Evolutionary conservation across 2,329 filamentous ascomycete genomes (phyloP).

Genomic region (Escovopsis sp.): DNA sequence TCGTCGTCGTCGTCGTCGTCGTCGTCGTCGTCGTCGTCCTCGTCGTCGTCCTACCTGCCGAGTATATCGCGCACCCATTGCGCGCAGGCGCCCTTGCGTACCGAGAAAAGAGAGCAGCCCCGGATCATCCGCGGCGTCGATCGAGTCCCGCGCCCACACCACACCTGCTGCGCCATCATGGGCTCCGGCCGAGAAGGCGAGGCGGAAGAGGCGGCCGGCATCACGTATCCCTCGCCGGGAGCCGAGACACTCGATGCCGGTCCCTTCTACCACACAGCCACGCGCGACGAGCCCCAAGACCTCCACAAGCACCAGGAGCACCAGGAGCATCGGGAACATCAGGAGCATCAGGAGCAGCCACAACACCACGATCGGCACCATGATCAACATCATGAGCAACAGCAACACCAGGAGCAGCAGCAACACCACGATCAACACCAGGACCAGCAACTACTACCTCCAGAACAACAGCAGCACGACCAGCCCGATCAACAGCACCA

Average conservation of each 20-base stretch:
- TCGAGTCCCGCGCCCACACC: too few species aligned
- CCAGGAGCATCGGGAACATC: conserved; percentile 9
- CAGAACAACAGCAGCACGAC: conserved; percentile 5
- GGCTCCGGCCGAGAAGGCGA: conserved; percentile 19
- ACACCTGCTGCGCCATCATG: too few species aligned
- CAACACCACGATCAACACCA: conserved; percentile 7
- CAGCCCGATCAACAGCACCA: conserved; percentile 9
- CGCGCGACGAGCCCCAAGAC: conserved; percentile 19
- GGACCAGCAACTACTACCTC: too few species aligned
- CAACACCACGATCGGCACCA: conserved; percentile 11
- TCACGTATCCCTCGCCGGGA: conserved; percentile 31
- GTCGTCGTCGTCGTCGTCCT: too few species aligned
- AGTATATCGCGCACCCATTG: too few species aligned
- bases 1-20: too few species aligned
- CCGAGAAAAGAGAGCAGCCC: too few species aligned
- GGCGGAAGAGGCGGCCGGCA: conserved; percentile 19
- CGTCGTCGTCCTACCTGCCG: too few species aligned
- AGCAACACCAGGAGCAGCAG: conserved; percentile 15
- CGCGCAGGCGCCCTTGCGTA: too few species aligned
- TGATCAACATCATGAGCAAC: conserved; percentile 16
- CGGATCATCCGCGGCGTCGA: too few species aligned
- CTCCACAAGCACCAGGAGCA: conserved; percentile 12
- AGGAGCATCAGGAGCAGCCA: conserved; percentile 9
- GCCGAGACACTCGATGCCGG: conserved; percentile 27
- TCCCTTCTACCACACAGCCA: conserved; percentile 27